Evolutionary conservation across 108 stramenopile genomes (phyloP).

Genomic region (Parietichytrium sp.): DNA sequence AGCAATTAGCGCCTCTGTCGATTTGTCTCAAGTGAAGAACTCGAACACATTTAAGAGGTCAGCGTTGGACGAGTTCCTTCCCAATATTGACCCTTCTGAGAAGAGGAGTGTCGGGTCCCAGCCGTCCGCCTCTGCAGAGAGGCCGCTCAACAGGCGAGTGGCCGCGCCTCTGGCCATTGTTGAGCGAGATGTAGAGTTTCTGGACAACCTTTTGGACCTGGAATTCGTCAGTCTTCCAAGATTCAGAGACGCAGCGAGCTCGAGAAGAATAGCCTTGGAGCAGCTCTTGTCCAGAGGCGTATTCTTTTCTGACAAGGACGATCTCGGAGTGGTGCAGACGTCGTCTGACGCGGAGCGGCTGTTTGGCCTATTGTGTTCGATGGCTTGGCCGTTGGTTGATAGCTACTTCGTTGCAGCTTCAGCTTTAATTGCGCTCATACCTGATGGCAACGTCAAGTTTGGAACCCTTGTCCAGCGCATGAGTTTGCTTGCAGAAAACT

Average conservation of each 20-base stretch:
- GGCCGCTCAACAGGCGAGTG: no score
- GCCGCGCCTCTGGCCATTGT: not conserved
- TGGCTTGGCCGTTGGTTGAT: conserved; percentile 27
- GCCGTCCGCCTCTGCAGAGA: no score
- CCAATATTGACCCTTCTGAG: no score
- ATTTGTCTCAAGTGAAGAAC: no score
- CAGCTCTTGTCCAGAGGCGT: no score
- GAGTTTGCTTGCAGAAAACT: not conserved
- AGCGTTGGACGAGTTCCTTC: no score
- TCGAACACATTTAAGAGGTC: no score
- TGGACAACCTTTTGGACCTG: not conserved
- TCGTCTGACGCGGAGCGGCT: not conserved
- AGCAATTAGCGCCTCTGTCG: no score
- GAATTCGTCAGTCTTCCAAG: conserved; percentile 1
- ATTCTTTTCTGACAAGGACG: not conserved
- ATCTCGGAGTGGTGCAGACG: not conserved
- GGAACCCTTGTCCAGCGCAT: conserved; percentile 6
- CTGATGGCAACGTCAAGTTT: conserved; percentile 30
- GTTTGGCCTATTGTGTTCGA: not conserved
- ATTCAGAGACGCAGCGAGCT: no score
- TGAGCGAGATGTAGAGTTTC: not conserved
- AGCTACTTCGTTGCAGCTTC: conserved; percentile 8
- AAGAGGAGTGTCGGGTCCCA: no score
- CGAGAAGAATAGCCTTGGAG: no score
- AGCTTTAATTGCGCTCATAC: not conserved